Evolutionary conservation across 1,139 yeast genomes (phyloP).

Genomic region (Barnettozyma hawaiiensis): DNA sequence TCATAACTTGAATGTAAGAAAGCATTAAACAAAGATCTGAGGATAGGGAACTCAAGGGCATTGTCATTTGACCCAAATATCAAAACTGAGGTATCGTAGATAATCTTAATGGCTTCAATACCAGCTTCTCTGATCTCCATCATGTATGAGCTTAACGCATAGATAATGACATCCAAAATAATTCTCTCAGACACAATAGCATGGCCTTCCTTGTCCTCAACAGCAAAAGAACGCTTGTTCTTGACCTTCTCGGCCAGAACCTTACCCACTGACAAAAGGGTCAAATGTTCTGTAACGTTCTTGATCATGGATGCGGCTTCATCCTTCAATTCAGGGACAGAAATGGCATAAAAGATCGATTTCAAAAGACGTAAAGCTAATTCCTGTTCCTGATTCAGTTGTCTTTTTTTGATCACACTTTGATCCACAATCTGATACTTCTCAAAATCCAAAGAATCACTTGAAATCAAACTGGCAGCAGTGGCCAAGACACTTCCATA

Average conservation of each 20-base stretch:
- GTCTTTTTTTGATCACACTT: constrained; percentile 52
- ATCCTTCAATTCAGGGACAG: constrained; percentile 66
- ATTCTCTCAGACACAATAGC: constrained; percentile 65
- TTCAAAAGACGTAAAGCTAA: constrained; percentile 50
- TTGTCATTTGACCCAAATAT: constrained; percentile 64
- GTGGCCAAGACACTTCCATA: constrained; percentile 42
- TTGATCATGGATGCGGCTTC: constrained; percentile 60
- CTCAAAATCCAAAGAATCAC: constrained; percentile 37
- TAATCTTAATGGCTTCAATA: constrained; percentile 53
- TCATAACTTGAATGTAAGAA: constrained; percentile 90
- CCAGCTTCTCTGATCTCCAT: constrained; percentile 69
- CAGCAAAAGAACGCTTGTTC: constrained; percentile 64
- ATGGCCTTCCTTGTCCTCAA: constrained; percentile 75
- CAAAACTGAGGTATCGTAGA: constrained; percentile 56
- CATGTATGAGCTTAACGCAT: constrained; percentile 76
- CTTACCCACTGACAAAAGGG: constrained; percentile 69
- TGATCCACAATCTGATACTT: constrained; percentile 40
- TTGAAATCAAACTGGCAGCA: constrained; percentile 45
- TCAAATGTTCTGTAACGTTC: constrained; percentile 73
- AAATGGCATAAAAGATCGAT: constrained; percentile 66
- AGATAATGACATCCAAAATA: constrained; percentile 67
- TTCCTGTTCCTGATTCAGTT: constrained; percentile 35
- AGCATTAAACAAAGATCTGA: constrained; percentile 71
- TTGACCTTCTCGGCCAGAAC: constrained; percentile 68
- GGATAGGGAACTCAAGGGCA: constrained; percentile 66